Base-by-base conservation (phyloP, 23 red algal species). In the Porphyridium purpureum region DNA sequence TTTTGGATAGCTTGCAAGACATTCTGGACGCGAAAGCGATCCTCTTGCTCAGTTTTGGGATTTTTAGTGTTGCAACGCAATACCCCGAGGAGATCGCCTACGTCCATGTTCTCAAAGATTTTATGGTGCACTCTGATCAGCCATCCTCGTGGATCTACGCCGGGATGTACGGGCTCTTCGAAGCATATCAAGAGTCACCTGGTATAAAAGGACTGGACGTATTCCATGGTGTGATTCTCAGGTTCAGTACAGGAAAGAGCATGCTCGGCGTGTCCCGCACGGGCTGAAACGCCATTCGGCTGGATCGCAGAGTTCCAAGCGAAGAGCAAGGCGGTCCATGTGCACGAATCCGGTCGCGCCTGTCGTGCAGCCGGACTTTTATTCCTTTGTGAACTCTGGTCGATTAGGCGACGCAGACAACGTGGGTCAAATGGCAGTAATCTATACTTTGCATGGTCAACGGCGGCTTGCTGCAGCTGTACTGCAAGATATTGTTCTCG, bases 21-120 rank as follows among this genome's bases (percentile, higher is more conserved):
- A 73, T 83, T 44, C 19, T 24, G 41, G 15, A 8, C 15, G 77
- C 77, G 4, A 14, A 49, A 19, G 31, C 40, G 0, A 64, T 83
- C 28, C 71, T 83, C 41, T 83, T 83, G 35, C 77, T 66, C 9
- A 66, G 77, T 59, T 64, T 83, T 24, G 77, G 77, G 42, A 72
- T 66, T 14, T 83, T 83, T 41, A 66, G 77, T 28, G 77, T 62
- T n/a, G 77, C 77, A 41, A 83, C 72, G 77, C 8, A 17, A 8
- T 33, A 71, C 17, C 77, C 72, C 9, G 64, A 72, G 7, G 32
- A 23, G 2, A 60, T 59, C 29, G 23, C 15, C 17, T 83, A 66
- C 33, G 59, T 66, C 34, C 17, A 4, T 1, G 32, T 66, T n/a
- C 49, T 83, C 24, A 30, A 41, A 22, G 40, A 31, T 7, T 83